A percentile compares a stretch with the other conserved stretches of the same genome.
phyloP scores from a whole-genome alignment of 106 monocot genomes.

The Agapanthus africanus region DNA sequence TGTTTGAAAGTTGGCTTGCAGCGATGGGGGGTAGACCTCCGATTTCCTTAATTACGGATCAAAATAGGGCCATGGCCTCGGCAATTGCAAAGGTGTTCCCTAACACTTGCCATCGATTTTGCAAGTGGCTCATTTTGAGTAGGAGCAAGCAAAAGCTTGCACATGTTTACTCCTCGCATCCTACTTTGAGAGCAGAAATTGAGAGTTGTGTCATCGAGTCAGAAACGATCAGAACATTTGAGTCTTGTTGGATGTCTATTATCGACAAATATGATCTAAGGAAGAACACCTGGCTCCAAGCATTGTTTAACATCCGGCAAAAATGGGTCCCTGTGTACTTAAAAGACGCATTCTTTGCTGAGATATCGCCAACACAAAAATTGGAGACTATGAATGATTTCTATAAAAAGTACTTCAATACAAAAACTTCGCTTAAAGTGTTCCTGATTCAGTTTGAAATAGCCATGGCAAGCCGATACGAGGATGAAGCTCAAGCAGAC shows the following conservation, averaged over 20 bases:
- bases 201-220: conserved; percentile 78
- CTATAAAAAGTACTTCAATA: conserved; percentile 89
- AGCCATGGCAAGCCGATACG: conserved; percentile 59
- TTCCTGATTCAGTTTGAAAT: conserved; percentile 87
- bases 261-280: conserved; percentile 80
- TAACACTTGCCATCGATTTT: conserved; percentile 75
- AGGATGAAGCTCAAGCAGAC: conserved; percentile 68
- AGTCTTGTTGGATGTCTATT: conserved; percentile 63
- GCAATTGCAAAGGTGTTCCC: conserved; percentile 84
- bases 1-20: conserved; percentile 91
- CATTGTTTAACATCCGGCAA: conserved; percentile 82
- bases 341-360: conserved; percentile 76
- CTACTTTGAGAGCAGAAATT: conserved; percentile 57
- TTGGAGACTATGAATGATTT: conserved; percentile 92
- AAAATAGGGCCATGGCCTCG: conserved; percentile 77
- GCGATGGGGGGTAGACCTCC: conserved; percentile 82
- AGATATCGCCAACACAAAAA: conserved; percentile 61
- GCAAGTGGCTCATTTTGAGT: conserved; percentile 91
- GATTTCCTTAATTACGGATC: conserved; percentile 75
- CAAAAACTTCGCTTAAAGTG: conserved; percentile 80
- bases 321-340: conserved; percentile 83
- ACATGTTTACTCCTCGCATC: conserved; percentile 66
- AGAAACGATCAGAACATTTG: conserved; percentile 65
- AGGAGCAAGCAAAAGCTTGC: conserved; percentile 90
- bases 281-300: conserved; percentile 87